Conservation (phyloP, 2,329 filamentous ascomycete genomes). For the Verticillium nonalfalfae region DNA sequence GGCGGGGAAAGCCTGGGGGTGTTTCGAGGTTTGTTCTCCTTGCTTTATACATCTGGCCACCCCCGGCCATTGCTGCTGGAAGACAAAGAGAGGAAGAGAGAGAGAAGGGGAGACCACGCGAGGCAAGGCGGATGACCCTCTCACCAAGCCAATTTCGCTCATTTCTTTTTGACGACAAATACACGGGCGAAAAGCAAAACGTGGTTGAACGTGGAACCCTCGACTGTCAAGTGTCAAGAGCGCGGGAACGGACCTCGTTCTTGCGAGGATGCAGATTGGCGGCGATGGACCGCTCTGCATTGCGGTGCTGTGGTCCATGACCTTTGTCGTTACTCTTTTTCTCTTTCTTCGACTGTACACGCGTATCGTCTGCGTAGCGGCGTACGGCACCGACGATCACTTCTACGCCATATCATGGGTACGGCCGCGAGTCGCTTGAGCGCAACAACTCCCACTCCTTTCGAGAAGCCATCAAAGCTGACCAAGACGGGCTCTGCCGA, state of each 20-base stretch:
- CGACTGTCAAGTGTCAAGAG: background rate
- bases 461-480: background rate
- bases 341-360: slow-evolving; percentile 28
- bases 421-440: background rate
- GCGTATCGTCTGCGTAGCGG: slow-evolving; percentile 19
- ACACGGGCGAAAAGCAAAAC: too few relatives aligned
- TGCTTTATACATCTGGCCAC: background rate
- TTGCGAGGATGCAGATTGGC: background rate
- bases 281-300: slow-evolving; percentile 1
- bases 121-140: too few relatives aligned
- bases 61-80: too few relatives aligned
- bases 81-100: too few relatives aligned
- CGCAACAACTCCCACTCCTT: background rate
- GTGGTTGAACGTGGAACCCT: too few relatives aligned
- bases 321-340: slow-evolving; percentile 16
- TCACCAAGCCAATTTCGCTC: too few relatives aligned
- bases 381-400: slow-evolving; percentile 25
- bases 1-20: background rate
- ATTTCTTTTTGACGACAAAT: too few relatives aligned
- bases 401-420: slow-evolving; percentile 23
- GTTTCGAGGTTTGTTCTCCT: background rate
- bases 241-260: background rate
- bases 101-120: too few relatives aligned
- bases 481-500: background rate
- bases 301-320: slow-evolving; percentile 16